Evolutionary conservation across 106 monocot genomes (phyloP).

Genomic region (Gastrodia elata): DNA sequence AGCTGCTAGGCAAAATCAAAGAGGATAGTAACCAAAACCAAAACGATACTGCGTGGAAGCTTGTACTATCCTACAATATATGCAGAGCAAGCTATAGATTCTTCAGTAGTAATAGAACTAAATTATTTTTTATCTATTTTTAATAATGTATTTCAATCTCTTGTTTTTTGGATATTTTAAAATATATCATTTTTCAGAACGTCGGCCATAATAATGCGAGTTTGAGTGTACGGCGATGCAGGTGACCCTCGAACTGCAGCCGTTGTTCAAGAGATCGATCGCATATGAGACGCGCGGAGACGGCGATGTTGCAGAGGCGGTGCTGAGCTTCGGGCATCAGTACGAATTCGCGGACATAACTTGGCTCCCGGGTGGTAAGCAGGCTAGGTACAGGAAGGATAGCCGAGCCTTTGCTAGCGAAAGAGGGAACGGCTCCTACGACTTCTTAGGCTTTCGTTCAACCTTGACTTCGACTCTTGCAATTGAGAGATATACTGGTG

Average conservation of each 20-base stretch:
- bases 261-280: constrained; percentile 41
- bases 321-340: constrained; percentile 11
- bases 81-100: too few relatives aligned
- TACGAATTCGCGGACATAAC: constrained; percentile 49
- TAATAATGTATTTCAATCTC: too few relatives aligned
- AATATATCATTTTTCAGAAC: too few relatives aligned
- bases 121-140: too few relatives aligned
- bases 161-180: too few relatives aligned
- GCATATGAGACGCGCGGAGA: constrained; percentile 11
- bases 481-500: constrained; percentile 22
- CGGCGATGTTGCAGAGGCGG: constrained; percentile 15
- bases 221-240: too few relatives aligned
- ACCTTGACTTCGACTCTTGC: constrained; percentile 5
- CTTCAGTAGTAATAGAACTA: too few relatives aligned
- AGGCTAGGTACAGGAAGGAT: constrained; percentile 42
- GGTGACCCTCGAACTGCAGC: constrained; percentile 38
- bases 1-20: too few relatives aligned
- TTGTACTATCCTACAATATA: too few relatives aligned
- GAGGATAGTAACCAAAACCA: too few relatives aligned
- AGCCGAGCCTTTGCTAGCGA: constrained; percentile 22
- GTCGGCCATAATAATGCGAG: too few relatives aligned
- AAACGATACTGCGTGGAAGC: too few relatives aligned
- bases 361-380: constrained; percentile 42
- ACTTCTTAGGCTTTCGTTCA: constrained; percentile 34
- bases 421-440: constrained; percentile 28